Evolutionary conservation across 139 green algal genomes (phyloP), one percentile per base, ranked within the genome.

Genomic region (Tetraselmis striata): DNA sequence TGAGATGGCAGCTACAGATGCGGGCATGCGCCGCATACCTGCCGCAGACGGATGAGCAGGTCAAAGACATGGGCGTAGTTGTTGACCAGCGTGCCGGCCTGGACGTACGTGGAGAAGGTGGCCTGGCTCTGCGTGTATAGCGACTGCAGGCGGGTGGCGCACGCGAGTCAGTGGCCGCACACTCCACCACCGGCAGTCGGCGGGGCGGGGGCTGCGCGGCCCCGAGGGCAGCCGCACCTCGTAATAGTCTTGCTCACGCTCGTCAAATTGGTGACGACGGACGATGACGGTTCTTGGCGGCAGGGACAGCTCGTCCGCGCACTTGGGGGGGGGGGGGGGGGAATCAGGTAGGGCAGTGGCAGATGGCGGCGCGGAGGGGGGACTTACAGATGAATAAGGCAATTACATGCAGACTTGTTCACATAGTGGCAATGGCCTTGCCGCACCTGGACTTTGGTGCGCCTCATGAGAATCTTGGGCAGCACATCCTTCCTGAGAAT

Each of bases 51-150:
- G 78, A 98, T 96, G 58, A 98, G 92, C 32, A 98, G 91, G 79
- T 98, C 94, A 85, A 98, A 98, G 76, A 98, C 94, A 89, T 98
- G 95, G 24, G 93, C 88, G 59, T 93, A 93, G 85, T 95, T 95
- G 82, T 95, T 92, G 26, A 95, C 84, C 82, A 95, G 82, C 23
- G 90, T 95, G 77, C 92, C 91, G 1, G 83, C 81, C 24, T 83
- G 30, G 77, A 97, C 91, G 83, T 93, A 97, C 18, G 88, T 84
- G 30, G 25, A 81, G 28, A 28, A 92, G 89, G 78, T 94, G 89
- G 92, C 94, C 79, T 96, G 92, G 79, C 82, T 94, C 90, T 98
- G 94, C 11, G 92, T 97, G 85, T 94, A 94, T 32, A 95, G 84
- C n/a, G 83, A 82, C 79, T 84, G 76, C 28, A 75, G 31, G 74